Evolutionary conservation across 2,329 filamentous ascomycete genomes (phyloP), one percentile per base, ranked within the genome.

Genomic region (Pseudogymnoascus sp.): DNA sequence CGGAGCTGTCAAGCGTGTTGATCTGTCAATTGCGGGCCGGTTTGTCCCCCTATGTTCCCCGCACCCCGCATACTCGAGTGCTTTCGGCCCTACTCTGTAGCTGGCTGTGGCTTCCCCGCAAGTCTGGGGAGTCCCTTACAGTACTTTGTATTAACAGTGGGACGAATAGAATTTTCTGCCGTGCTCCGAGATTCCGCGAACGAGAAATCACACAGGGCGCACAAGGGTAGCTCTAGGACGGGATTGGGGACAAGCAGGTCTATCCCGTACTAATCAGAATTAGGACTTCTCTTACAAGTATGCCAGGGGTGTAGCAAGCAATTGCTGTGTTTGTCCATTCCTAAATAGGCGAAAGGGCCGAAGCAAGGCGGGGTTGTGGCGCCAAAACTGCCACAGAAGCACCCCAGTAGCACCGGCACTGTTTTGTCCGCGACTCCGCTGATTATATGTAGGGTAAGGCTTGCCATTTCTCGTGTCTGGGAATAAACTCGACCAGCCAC

Each of bases 11-110:
- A 55, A 33, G 15, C 35, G 29, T 17, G 48, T 55, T 55, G 48
- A 55, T 55, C 48, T 33, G 48, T 55, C 29, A 55, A 55, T 55
- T 55, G 48, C 48, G 48, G 48, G 10, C 29, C 48, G 48, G 48
- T 55, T 55, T 31, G 44, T 33, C n/a, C 48, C 48, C 48, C 48
- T 55, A 17, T 55, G 21, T 55, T 55, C 48, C 48, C 48, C 48
- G 8, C 48, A 55, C 48, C 29, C 48, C 48, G 48, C 48, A 55
- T 55, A 55, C 48, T 55, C 29, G 9, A 35, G 29, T 21, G n/a
- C 48, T 55, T 55, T 55, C 48, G 48, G 48, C 29, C 48, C 48
- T 55, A 55, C 48, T 55, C 15, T 55, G 3, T 33, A 21, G 9
- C 9, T 55, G 7, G 9, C 29, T 25, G 48, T 27, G 5, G 6